Base-by-base conservation (phyloP, 805 yeast genomes). In the Schwanniomyces occidentalis region DNA sequence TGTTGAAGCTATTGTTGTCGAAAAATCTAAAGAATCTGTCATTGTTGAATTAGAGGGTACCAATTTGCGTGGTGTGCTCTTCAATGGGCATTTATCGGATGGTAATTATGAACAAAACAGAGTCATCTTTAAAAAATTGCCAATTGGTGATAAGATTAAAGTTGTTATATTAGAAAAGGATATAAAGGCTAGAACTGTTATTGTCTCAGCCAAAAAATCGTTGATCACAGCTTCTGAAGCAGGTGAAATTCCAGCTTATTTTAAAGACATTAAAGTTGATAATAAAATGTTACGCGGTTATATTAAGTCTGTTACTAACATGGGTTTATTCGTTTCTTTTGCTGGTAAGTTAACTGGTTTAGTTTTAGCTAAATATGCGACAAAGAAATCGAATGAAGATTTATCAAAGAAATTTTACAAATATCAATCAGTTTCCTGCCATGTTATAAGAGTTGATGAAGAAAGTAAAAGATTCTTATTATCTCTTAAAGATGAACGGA, bases 241-340 rank as follows among this genome's bases (percentile, higher is more conserved):
- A 16, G 63, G 61, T 2, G 46, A 49, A 4, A 58, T 90, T 9
- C 96, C 96, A 24, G 45, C 68, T 4, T 46, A 61, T 4, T 83
- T 78, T 50, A 67, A 70, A 12, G 95, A 85, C 25, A 67, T 89
- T 30, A 51, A 51, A 14, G 62, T 69, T 9, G 63, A 65, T 27
- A 48, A 56, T 30, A 63, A 64, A 16, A 50, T 65, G 18, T 59
- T 86, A 34, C 73, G 76, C 38, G 99, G 98, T 27, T 90, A 71
- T 55, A 78, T 91, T 24, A 83, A 79, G 46, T 81, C 89, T 13
- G 77, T 83, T 13, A 85, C 95, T n/a, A 73, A 72, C 28, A 73
- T 73, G 54, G 98, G 98, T 45, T 68, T 88, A 8, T 91, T 91
- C 55, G 84, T 91, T 38, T 76, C 82, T 0, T 91, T 91, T 60